Evolutionary conservation across 768 basidiomycete species (phyloP).

Genomic region (Calocybe gangraenosa): DNA sequence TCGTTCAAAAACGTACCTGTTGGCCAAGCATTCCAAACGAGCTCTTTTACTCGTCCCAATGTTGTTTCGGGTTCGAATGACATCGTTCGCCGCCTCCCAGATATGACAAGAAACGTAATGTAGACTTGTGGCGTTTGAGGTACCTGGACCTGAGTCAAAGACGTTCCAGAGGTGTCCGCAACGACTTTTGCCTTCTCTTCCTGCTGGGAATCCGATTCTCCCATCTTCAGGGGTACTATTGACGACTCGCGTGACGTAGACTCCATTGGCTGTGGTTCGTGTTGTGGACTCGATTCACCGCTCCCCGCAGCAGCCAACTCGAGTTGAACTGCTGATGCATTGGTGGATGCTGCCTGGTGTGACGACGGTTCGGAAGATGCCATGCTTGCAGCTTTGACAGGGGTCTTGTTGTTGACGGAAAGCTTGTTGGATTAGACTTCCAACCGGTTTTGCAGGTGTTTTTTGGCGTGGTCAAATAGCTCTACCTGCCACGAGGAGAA

Average conservation of each 20-base stretch:
- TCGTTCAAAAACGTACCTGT: conserved; percentile 44
- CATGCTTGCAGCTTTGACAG: conserved; percentile 2
- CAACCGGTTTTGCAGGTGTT: neutral
- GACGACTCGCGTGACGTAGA: conserved; percentile 12
- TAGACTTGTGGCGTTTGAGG: conserved; percentile 63
- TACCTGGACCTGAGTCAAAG: conserved; percentile 16
- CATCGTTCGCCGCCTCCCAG: conserved; percentile 66
- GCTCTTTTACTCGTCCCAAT: conserved; percentile 75
- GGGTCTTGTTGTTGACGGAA: no score
- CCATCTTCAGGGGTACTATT: conserved; percentile 1
- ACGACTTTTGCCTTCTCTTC: conserved; percentile 6
- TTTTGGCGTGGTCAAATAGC: neutral
- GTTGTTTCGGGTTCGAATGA: conserved; percentile 73
- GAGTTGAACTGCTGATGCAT: conserved; percentile 16
- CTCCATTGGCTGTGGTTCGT: conserved; percentile 1
- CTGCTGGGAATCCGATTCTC: neutral
- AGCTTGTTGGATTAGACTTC: conserved; percentile 1
- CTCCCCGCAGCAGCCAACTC: conserved; percentile 9
- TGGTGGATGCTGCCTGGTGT: conserved; percentile 11
- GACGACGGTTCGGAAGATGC: conserved; percentile 16
- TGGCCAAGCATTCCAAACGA: conserved; percentile 83
- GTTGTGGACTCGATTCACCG: neutral
- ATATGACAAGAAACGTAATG: conserved; percentile 70
- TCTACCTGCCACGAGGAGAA: no score
- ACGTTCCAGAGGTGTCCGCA: neutral